A percentile compares a stretch with the other conserved stretches of the same genome.
Conservation (phyloP, 257 asterid species). For the Nicotiana undulata region DNA sequence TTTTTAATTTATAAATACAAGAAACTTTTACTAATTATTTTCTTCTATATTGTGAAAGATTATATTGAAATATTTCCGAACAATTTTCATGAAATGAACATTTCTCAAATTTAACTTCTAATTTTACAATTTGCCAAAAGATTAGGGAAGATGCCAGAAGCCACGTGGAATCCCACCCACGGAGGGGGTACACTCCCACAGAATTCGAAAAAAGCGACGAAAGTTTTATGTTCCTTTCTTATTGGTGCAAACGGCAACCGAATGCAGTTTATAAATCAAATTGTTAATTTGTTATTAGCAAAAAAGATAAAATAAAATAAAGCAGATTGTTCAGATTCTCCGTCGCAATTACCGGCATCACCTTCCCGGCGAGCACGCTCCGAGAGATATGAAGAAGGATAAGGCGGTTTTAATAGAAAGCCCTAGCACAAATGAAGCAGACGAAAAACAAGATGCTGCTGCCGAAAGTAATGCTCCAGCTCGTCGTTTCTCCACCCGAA, state of each 20-base stretch:
- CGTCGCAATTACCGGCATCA: not conserved
- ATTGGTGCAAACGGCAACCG: not conserved
- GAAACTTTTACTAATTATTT: too few species aligned
- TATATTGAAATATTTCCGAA: too few species aligned
- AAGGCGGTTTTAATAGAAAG: slow-evolving; percentile 40
- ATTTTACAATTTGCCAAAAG: not conserved
- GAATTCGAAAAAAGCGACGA: not conserved
- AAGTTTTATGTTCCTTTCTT: not conserved
- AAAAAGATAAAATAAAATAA: too few species aligned
- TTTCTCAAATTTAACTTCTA: not conserved
- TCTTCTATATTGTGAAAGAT: too few species aligned
- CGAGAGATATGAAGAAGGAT: slow-evolving; percentile 22
- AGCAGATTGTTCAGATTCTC: not conserved
- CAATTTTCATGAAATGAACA: not conserved
- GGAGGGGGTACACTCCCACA: not conserved
- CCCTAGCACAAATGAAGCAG: slow-evolving; percentile 20
- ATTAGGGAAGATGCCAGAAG: not conserved
- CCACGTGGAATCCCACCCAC: not conserved
- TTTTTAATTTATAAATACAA: too few species aligned
- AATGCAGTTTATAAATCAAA: not conserved
- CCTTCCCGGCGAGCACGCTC: not conserved
- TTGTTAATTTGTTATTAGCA: too few species aligned
- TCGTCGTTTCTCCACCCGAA: slow-evolving; percentile 66
- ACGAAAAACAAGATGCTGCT: slow-evolving; percentile 22
- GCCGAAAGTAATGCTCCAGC: slow-evolving; percentile 20